phyloP scores from a whole-genome alignment of 371 early-diverging fungal genomes.

The Mucor racemosus region DNA sequence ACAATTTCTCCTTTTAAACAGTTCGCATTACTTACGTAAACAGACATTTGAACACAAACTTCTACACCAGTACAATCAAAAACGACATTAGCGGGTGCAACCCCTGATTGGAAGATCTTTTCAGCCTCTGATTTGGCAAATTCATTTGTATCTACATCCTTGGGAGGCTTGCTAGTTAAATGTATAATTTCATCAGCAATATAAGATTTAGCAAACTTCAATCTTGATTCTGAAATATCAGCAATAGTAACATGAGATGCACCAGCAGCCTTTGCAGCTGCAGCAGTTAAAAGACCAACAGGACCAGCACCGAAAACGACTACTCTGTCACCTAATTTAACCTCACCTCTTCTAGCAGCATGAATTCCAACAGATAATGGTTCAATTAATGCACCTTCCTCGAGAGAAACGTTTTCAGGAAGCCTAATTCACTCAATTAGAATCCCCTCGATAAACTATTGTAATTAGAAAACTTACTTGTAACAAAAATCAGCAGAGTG shows the following conservation, averaged over 20 bases:
- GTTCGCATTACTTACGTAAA: constrained; percentile 28
- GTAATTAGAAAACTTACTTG: constrained; percentile 35
- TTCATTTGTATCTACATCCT: constrained; percentile 47
- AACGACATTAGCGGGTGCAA: constrained; percentile 44
- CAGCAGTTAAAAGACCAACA: constrained; percentile 57
- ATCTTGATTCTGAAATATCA: constrained; percentile 28
- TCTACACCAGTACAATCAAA: constrained; percentile 62
- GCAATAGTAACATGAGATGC: constrained; percentile 54
- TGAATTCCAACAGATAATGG: constrained; percentile 55
- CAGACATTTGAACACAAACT: constrained; percentile 56
- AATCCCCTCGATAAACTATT: neutral
- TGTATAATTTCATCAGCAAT: constrained; percentile 47
- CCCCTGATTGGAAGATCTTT: constrained; percentile 29
- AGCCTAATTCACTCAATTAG: constrained; percentile 27
- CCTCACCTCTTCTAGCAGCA: constrained; percentile 62
- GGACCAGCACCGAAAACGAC: constrained; percentile 68
- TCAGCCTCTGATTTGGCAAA: constrained; percentile 41
- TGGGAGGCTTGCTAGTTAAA: constrained; percentile 30
- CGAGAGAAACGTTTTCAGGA: constrained; percentile 60
- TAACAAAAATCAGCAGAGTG: constrained; percentile 58
- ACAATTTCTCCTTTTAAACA: neutral
- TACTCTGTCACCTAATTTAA: constrained; percentile 69
- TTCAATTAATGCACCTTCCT: constrained; percentile 58
- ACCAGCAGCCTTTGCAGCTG: constrained; percentile 59
- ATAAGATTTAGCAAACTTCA: constrained; percentile 57